Evolutionary conservation across 2,329 filamentous ascomycete species (phyloP), one percentile per base, ranked within the genome.

Genomic region (Curvularia spicifera): DNA sequence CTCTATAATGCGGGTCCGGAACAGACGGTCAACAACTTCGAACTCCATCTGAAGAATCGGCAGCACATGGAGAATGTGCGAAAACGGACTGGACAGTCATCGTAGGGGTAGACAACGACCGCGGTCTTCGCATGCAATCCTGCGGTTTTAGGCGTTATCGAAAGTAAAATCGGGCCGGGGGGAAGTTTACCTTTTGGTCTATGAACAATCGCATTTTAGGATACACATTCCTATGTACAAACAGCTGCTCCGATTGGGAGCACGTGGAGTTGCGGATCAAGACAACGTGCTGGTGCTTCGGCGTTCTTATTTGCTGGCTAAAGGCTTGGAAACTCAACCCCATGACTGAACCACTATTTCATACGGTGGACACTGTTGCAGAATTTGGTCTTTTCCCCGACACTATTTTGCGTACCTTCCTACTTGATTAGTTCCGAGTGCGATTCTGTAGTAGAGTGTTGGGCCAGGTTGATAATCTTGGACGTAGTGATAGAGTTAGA

Each of bases 1-100:
- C 82, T 97, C 10, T 99, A 99, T 77, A 97, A 93, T 0, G 91
- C 93, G 0, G 91, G 93, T 0, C 92, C 93, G 0, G 91, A 89
- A 24, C 90, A 85, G 74, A 93, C 92, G 2, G 91, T 94, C 5
- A 89, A 89, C 45, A 96, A 97, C 72, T 99, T 99, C 63, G 91
- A 97, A 78, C 87, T 96, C 1, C 95, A 99, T 79, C 82, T 98
- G 48, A 91, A 89, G 77, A 97, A 97, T 77, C 86, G 90, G 43
- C 82, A 84, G 51, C 95, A 99, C 53, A 69, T 68, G 60, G 63
- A 64, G 39, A 75, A 71, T 28, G 75, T 78, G 18, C 71, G 72
- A n/a, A 73, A 67, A 51, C 69, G 76, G 24, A 72, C 60, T 22
- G 71, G 69, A 12, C 61, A 63, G 48, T 54, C 57, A 7, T 54